phyloP scores from a whole-genome alignment of 1,139 yeast genomes.

The Spathaspora jeffriesii region DNA sequence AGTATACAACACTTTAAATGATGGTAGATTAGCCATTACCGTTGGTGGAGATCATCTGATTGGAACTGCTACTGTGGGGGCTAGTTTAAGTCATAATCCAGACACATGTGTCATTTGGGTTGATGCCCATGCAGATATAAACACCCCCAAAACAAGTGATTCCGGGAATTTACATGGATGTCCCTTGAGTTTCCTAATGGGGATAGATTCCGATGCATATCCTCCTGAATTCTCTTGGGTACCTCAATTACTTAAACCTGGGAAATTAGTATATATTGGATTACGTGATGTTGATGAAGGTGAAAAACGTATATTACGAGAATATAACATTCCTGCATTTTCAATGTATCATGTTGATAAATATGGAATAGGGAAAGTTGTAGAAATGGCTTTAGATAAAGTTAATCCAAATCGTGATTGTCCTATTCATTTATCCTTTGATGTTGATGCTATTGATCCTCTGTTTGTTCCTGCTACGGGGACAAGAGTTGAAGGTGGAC shows the following conservation, averaged over 20 bases:
- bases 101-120: conserved; percentile 94
- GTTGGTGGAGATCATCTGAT: conserved; percentile 98
- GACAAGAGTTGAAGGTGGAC: conserved; percentile 96
- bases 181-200: conserved; percentile 90
- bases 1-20: conserved; percentile 49
- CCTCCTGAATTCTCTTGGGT: conserved; percentile 84
- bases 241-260: conserved; percentile 63
- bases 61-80: conserved; percentile 92
- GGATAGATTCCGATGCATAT: conserved; percentile 60
- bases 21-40: conserved; percentile 73
- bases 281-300: conserved; percentile 90
- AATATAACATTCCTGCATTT: conserved; percentile 78
- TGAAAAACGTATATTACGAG: conserved; percentile 73
- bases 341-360: conserved; percentile 97
- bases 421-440: conserved; percentile 91
- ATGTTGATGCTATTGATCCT: conserved; percentile 97
- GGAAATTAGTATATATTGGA: conserved; percentile 89
- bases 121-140: conserved; percentile 98
- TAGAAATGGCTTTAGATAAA: conserved; percentile 85
- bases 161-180: conserved; percentile 97
- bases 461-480: conserved; percentile 96
- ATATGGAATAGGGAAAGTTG: conserved; percentile 88
- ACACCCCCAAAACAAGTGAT: conserved; percentile 83
- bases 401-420: conserved; percentile 72
- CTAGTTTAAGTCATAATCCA: conserved; percentile 76